Conservation (phyloP, 2,329 filamentous ascomycete species). For the Chalaropsis thielavioides region DNA sequence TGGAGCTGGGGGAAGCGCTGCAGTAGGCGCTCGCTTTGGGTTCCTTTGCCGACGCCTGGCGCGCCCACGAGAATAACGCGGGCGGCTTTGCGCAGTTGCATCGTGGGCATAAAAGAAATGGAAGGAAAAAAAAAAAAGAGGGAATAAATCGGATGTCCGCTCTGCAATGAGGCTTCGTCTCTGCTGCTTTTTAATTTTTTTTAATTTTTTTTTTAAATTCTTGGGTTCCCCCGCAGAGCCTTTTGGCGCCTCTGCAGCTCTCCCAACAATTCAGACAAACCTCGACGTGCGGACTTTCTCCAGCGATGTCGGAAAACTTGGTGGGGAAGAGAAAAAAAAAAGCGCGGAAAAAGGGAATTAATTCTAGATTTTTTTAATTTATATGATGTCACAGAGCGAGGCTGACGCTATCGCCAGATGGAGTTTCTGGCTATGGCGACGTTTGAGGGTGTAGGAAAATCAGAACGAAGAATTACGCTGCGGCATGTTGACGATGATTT, state of each 20-base stretch:
- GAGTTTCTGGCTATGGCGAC: too few relatives aligned
- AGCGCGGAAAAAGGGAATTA: neutral
- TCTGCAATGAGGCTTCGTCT: neutral
- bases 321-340: neutral
- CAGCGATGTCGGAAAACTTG: constrained; percentile 4
- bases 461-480: neutral
- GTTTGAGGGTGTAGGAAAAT: neutral
- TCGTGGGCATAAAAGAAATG: constrained; percentile 22
- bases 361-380: neutral
- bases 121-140: neutral
- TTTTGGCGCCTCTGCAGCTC: neutral
- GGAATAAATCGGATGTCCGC: neutral
- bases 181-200: neutral
- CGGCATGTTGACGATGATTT: neutral
- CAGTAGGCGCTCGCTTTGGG: constrained; percentile 80
- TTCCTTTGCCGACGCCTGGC: constrained; percentile 94
- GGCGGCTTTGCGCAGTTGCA: constrained; percentile 65
- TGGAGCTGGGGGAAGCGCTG: constrained; percentile 76
- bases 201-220: neutral
- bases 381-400: neutral
- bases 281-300: neutral
- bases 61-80: constrained; percentile 90
- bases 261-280: too few relatives aligned
- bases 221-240: too few relatives aligned
- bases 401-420: neutral